Evolutionary conservation across 768 basidiomycete genomes (phyloP), one percentile per base, ranked within the genome.

Genomic region (Lentinula guzmanii): DNA sequence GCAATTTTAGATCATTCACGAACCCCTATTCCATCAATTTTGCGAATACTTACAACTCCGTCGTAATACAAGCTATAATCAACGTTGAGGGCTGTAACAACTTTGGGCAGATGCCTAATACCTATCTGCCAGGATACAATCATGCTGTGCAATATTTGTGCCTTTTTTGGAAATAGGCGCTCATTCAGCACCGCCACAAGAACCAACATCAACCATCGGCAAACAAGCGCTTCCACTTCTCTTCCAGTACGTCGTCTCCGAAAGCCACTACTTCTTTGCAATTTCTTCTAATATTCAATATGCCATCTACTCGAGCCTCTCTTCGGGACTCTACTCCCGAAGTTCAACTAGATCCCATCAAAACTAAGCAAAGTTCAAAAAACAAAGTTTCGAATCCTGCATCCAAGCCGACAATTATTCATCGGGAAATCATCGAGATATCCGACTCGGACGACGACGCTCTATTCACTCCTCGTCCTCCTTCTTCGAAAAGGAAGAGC

Each of bases 401-500:
- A 4, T 16, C 35, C 43, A 63, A 53, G 41, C 48, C 39, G 34
- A 50, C 43, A 50, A 45, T 57, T 16, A 13, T 37, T 24, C 35
- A 43, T 16, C 34, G 18, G 39, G 58, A 59, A 34, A 18, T 59
- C 21, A 59, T 59, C 18, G 58, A 59, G 41, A 59, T 59, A 33
- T 50, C 46, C 33, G 58, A 59, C 33, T 46, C 43, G 28, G 58
- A 59, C 5, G 82, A 82, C 31, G 84, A 86, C 9, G 64, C 64
- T 8, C 37, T 39, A 39, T 45, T 61, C 0, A 1, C 45, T 16
- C n/a, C 45, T 11, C 65, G 65, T 13, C 46, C 61, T 15, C 45
- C 18, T 48, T 5, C 46, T n/a, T 1, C 28, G n/a, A 59, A 59
- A 45, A 33, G 58, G 18, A 59, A 59, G 28, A 58, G 4, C 43